Conservation (phyloP, 2,329 filamentous ascomycete genomes). For the Cladosporium cucumerinum region DNA sequence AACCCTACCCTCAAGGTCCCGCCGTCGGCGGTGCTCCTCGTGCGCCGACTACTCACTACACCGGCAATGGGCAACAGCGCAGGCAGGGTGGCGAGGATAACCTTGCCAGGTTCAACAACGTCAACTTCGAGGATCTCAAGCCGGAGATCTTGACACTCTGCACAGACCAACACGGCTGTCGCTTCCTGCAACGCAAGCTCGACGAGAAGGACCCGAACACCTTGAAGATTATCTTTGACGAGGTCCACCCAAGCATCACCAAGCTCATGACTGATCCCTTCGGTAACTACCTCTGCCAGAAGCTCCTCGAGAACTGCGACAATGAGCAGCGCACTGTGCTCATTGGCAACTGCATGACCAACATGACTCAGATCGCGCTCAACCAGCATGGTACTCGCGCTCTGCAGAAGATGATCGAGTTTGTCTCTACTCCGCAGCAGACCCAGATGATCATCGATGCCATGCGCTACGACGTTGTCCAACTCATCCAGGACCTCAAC, state of each 20-base stretch:
- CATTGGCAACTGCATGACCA: conserved; percentile 81
- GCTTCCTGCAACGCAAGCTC: conserved; percentile 94
- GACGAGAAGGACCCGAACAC: conserved; percentile 83
- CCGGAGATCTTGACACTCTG: conserved; percentile 86
- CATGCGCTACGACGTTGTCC: conserved; percentile 78
- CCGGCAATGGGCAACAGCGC: conserved; percentile 7
- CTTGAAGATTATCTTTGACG: conserved; percentile 87
- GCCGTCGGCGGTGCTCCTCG: conserved; percentile 39
- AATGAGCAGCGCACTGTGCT: conserved; percentile 91
- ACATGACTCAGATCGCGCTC: conserved; percentile 88
- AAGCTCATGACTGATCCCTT: conserved; percentile 99
- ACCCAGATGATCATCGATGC: conserved; percentile 84
- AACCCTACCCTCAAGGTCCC: conserved; percentile 40
- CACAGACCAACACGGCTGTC: conserved; percentile 97
- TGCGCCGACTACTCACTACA: conserved; percentile 33
- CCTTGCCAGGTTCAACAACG: conserved; percentile 62
- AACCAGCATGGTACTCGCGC: conserved; percentile 97
- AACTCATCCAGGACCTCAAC: conserved; percentile 94
- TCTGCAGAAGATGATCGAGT: conserved; percentile 99
- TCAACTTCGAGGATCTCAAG: conserved; percentile 73
- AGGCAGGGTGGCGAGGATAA: conserved; percentile 13
- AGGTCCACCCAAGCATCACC: conserved; percentile 89
- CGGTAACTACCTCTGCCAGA: conserved; percentile 98
- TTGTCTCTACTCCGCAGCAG: conserved; percentile 80
- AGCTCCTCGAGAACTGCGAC: conserved; percentile 91